Base-by-base conservation (phyloP, 2,329 filamentous ascomycete species). In the Fusarium metavorans region DNA sequence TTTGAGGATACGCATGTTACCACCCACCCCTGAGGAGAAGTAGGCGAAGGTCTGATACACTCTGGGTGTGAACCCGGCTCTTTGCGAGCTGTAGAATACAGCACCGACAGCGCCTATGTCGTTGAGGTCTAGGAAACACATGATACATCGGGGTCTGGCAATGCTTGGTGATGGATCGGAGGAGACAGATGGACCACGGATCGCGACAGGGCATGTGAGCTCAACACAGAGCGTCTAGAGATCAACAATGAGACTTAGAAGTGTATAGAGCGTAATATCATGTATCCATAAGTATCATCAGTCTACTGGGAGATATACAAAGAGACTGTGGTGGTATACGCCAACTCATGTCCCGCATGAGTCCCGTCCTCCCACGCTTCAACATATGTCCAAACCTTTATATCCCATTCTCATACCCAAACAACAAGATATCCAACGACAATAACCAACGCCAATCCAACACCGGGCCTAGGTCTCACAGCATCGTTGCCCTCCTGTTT, bases 381-480 rank as follows among this genome's bases (percentile, higher is more conserved):
- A 20, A 50, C 25, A 50, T 23, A 43, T 58, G 63, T 37, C 18
- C 7, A 32, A 54, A 13, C 9, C 25, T 25, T 11, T n/a, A 50
- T n/a, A 50, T 57, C n/a, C 7, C 14, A 37, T 39, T 16, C 30
- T 66, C 57, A 39, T n/a, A 16, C 16, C 45, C 68, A 61, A 35
- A 76, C 16, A 52, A 76, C 41, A 14, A 76, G 35, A 20, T 71
- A 75, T 16, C 61, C 72, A 64, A 77, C 32, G 39, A 76, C 64
- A n/a, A 70, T 32, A 34, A 74, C 39, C 20, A 76, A 52, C 8
- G 68, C 60, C 30, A 76, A 13, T n/a, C 66, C 74, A 68, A 76
- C 52, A 10, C 67, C 68, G 2, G 66, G 54, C 32, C 63, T 76
- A 20, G 71, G 64, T 5, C 62, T 71, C 23, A 60, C 68, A 4